These are phyloP conservation scores for Prinsepia uniflora DNA, from an alignment of 306 rosid genomes.

Conservation along the genomic window DNA sequence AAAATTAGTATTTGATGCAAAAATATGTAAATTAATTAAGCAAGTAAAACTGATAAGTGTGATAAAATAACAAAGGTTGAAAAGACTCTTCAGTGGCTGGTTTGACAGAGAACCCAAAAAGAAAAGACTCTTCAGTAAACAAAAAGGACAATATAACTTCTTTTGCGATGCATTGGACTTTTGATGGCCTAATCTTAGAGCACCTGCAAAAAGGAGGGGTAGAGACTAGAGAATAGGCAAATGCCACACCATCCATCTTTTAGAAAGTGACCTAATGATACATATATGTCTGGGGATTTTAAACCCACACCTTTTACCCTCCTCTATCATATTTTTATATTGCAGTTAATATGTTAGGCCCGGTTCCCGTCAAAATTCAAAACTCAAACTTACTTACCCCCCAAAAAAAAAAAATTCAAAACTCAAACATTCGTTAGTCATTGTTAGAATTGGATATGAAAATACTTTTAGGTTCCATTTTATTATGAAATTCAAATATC, in stretches of 20 bases:
- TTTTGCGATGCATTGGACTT: constrained; percentile 27
- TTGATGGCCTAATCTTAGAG: background rate
- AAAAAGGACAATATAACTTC: constrained; percentile 47
- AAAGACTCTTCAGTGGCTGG: constrained; percentile 40
- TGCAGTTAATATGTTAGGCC: background rate
- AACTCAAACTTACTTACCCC: too few species aligned
- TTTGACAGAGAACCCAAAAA: too few species aligned
- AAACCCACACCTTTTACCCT: background rate
- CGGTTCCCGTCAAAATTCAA: background rate
- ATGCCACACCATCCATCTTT: background rate
- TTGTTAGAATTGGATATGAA: too few species aligned
- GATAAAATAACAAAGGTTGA: constrained; percentile 38
- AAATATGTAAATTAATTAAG: background rate
- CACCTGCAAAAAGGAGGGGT: constrained; percentile 2
- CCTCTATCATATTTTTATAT: background rate
- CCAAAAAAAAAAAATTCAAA: background rate
- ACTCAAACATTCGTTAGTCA: background rate
- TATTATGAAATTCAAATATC: too few species aligned
- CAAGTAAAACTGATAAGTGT: constrained; percentile 17
- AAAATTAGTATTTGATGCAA: background rate
- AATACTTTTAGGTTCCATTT: too few species aligned
- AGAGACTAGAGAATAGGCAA: background rate
- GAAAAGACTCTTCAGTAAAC: constrained; percentile 55
- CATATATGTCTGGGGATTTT: background rate
- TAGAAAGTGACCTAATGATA: background rate